Base-by-base conservation (phyloP, 805 yeast genomes). In the Yamadazyma olivae region DNA sequence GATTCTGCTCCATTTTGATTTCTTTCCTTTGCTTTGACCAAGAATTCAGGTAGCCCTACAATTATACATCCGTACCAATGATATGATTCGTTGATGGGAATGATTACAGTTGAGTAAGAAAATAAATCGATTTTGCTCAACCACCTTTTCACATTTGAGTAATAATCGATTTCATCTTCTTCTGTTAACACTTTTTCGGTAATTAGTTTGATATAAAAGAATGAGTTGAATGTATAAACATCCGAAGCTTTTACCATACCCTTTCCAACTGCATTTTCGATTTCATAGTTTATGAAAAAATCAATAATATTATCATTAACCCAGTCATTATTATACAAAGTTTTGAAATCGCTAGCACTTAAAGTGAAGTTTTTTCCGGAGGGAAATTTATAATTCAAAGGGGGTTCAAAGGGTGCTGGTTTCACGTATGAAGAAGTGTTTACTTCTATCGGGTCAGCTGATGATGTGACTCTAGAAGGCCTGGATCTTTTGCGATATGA, bases 21-120 rank as follows among this genome's bases (percentile, higher is more conserved):
- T 8, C 14, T 20, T 15, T 26, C 30, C 8, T 14, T 14, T 7
- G 10, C n/a, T 15, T 27, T 17, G 15, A 15, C 30, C 14, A 59
- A 36, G 10, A 64, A 45, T 35, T 51, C 46, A 33, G 76, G 65
- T 49, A 77, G 62, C 41, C 82, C 73, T 39, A 77, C 68, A 3
- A 91, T 74, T 3, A 91, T 74, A 18, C 86, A 81, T 30, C 90
- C 80, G 53, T 80, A 86, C 99, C 99, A 93, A 61, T 93, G 99
- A 26, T 75, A 66, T 27, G 72, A 73, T 43, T 81, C 85, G 56
- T 87, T 86, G 6, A 93, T 80, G 0, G 99, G 99, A 8, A 91
- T 68, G 2, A 90, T 71, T 2, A 88, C 64, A 49, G 71, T 77
- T 30, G 76, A 72, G 50, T 71, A 81, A 14, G 64, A 66, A 57